These are phyloP conservation scores for Lepidium didymum DNA, from an alignment of 345 rosid species.

Conservation along the genomic window DNA sequence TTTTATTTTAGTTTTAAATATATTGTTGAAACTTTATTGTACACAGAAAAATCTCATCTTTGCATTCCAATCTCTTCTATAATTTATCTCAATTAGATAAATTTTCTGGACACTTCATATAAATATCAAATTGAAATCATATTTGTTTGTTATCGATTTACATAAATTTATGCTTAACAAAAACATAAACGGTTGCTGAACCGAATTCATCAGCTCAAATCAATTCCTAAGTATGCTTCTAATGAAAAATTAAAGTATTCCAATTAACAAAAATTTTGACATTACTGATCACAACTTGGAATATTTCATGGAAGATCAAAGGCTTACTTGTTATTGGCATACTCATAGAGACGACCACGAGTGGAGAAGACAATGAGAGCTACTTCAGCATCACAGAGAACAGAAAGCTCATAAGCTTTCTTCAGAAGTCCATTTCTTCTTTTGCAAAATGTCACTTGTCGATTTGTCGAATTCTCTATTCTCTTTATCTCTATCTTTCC, in stretches of 20 bases:
- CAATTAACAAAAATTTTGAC: neutral
- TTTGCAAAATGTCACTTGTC: slow-evolving; percentile 96
- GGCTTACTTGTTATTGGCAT: slow-evolving; percentile 79
- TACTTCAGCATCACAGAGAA: slow-evolving; percentile 89
- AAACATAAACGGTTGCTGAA: too few relatives aligned
- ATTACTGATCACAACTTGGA: neutral
- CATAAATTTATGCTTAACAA: neutral
- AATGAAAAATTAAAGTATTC: neutral
- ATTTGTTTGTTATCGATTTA: neutral
- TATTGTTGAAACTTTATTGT: neutral
- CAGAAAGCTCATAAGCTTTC: slow-evolving; percentile 86
- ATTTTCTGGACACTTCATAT: neutral
- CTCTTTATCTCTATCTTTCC: slow-evolving; percentile 98
- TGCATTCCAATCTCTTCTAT: neutral
- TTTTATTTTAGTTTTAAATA: neutral
- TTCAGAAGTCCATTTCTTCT: slow-evolving; percentile 85
- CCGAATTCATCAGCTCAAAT: too few relatives aligned
- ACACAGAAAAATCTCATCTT: neutral
- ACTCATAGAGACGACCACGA: slow-evolving; percentile 96
- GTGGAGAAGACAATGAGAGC: slow-evolving; percentile 94
- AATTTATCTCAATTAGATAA: neutral
- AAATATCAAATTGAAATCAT: too few relatives aligned
- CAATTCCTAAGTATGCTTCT: neutral
- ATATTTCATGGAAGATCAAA: neutral
- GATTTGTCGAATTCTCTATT: slow-evolving; percentile 89